Evolutionary conservation across 2,329 filamentous ascomycete species (phyloP), one percentile per base, ranked within the genome.

Genomic region (Setomelanomma holmii): DNA sequence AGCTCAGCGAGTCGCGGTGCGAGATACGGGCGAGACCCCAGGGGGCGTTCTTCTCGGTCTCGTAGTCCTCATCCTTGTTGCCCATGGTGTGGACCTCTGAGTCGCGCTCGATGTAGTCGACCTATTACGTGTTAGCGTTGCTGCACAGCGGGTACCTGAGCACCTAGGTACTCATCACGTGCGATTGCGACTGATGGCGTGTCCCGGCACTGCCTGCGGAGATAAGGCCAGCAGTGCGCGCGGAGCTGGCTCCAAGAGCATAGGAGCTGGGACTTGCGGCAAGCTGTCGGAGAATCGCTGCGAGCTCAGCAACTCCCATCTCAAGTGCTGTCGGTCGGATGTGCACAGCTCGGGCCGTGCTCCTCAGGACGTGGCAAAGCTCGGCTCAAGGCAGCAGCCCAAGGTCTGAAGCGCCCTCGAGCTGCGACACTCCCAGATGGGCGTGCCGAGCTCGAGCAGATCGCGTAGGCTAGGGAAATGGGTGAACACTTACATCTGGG

Each of bases 11-110:
- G 62, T 95, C 84, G 66, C 95, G 91, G 83, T 99, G 95, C 27
- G 95, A 99, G 80, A 99, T 90, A 86, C 95, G 91, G 66, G 96
- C 95, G 62, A 99, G 85, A 81, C 96, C 95, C 95, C 96, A 99
- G n/a, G 95, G 95, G 60, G 96, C 90, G 76, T 91, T 89, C 83
- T 91, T 95, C 86, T 99, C 91, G 6, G 86, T 82, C 72, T 89
- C 83, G 60, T 78, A 73, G 17, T 79, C 72, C 36, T 71, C 66
- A n/a, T n/a, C n/a, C 10, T 14, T 27, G 42, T 74, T 68, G 50
- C 77, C 78, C 79, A 96, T 86, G 51, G 91, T 91, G 81, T 92
- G 91, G 68, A 99, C 95, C 66, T 95, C 84, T 44, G 91, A 93
- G 78, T 99, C 95, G 70, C 87, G 90, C 85, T 99, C 95, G 73